Evolutionary conservation across 106 monocot genomes (phyloP), one percentile per base, ranked within the genome.

Genomic region (Platanthera guangdongensis): DNA sequence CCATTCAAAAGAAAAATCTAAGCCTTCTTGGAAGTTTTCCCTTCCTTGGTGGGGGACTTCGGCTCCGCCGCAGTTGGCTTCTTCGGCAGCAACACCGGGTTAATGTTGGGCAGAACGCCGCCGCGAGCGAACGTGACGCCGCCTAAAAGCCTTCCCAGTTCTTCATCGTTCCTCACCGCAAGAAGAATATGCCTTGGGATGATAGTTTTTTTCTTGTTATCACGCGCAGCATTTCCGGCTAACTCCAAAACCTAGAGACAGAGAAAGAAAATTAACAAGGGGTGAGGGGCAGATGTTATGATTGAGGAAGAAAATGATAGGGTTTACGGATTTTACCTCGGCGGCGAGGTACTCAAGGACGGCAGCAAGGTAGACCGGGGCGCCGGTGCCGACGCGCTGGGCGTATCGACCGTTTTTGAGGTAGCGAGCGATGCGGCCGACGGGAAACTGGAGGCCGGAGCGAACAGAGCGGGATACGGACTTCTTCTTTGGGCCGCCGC

Each of bases 301-400:
- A 65, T 14, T 15, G 9, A n/a, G 10, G 22, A 5, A 5, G 21
- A 25, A 78, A 52, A 16, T 7, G 7, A 51, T 28, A 51, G 16
- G 30, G 53, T 21, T 50, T 50, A 18, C 5, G 6, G 59, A 70
- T 16, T 8, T 69, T 68, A 86, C 87, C 85, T 90, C 90, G 25
- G 90, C 90, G 6, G 90, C 84, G 18, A 90, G 85, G 59, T 90
- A 90, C 71, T 90, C 90, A 13, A 89, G 86, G 32, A 89, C 89
- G 68, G 89, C 86, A 48, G 90, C 80, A 49, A 90, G 90, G 73
- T 90, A 90, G 60, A 87, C 87, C 32, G 90, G 87, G 22, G 90
- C 90, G 7, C 90, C 90, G 45, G 80, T 77, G 53, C 89, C 86
- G 60, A 89, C 79, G 47, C 89, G 89, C 83, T 82, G 75, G 2